Conservation (phyloP, 1,284 basidiomycete genomes). For the Trametes versicolor region DNA sequence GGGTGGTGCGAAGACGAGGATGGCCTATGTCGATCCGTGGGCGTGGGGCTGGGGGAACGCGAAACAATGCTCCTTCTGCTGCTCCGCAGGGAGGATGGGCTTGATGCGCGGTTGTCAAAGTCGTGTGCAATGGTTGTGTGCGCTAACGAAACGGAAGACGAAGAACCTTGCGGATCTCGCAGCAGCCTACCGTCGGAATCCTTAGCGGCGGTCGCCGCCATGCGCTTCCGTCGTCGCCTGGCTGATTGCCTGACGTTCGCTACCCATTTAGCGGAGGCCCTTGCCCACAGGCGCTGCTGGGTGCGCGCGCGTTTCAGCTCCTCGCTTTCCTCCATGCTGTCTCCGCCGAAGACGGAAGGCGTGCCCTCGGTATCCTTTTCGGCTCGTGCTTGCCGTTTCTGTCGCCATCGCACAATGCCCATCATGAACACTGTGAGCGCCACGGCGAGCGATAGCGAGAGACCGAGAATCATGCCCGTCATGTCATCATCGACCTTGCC, state of each 20-base stretch:
- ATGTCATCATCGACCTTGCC: conserved; percentile 35
- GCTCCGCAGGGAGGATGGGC: conserved; percentile 19
- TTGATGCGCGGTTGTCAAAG: conserved; percentile 16
- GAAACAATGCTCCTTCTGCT: conserved; percentile 13
- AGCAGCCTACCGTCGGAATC: conserved; percentile 30
- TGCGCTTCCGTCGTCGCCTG: conserved; percentile 57
- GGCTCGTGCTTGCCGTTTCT: conserved; percentile 36
- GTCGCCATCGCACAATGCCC: conserved; percentile 63
- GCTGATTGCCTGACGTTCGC: conserved; percentile 63
- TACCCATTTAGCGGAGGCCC: conserved; percentile 71
- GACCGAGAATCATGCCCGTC: conserved; percentile 53
- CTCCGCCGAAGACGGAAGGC: conserved; percentile 47
- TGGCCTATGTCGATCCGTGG: conserved; percentile 6
- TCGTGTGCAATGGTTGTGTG: conserved; percentile 16
- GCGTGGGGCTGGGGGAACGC: conserved; percentile 24
- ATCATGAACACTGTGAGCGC: conserved; percentile 57
- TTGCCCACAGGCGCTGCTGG: conserved; percentile 68
- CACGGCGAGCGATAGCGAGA: conserved; percentile 67
- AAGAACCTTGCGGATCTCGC: conserved; percentile 27
- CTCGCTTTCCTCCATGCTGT: conserved; percentile 45
- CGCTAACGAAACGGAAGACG: conserved; percentile 35
- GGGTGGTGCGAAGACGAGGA: conserved; percentile 24
- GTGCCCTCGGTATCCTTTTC: conserved; percentile 49
- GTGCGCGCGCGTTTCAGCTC: conserved; percentile 55
- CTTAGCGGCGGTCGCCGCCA: conserved; percentile 20